These are phyloP conservation scores for Poa pratensis DNA, from an alignment of 176 grass and related monocot species.

Conservation along the genomic window DNA sequence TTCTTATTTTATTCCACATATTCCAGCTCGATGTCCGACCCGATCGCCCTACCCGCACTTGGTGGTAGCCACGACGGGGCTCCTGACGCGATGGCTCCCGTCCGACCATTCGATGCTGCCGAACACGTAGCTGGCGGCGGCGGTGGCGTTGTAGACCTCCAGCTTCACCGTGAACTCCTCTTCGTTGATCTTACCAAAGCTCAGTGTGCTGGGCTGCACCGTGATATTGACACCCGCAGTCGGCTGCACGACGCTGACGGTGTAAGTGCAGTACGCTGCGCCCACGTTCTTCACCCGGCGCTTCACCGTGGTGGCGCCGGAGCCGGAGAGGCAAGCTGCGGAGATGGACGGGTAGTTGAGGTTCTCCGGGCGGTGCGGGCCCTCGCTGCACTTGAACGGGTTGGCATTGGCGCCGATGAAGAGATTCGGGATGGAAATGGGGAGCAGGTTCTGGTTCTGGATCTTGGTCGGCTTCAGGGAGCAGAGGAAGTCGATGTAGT, in stretches of 20 bases:
- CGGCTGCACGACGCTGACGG: constrained; percentile 26
- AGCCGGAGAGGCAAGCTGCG: constrained; percentile 43
- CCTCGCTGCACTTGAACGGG: constrained; percentile 41
- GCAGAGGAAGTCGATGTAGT: constrained; percentile 75
- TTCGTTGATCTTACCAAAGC: constrained; percentile 38
- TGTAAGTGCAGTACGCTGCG: constrained; percentile 32
- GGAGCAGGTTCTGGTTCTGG: neutral
- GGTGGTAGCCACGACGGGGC: constrained; percentile 48
- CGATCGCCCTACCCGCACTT: constrained; percentile 18
- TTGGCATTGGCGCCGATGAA: constrained; percentile 8
- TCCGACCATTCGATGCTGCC: constrained; percentile 65
- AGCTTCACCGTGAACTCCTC: constrained; percentile 61
- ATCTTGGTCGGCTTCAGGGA: constrained; percentile 35
- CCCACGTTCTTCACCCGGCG: constrained; percentile 73
- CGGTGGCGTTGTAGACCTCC: neutral
- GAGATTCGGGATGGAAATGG: neutral
- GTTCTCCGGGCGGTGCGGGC: constrained; percentile 39
- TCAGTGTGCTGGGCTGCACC: constrained; percentile 47
- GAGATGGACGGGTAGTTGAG: constrained; percentile 82
- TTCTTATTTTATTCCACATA: neutral
- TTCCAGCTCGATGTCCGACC: neutral
- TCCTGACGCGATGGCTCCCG: constrained; percentile 48
- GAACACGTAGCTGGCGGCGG: constrained; percentile 37
- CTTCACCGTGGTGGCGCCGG: constrained; percentile 28
- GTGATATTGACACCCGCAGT: constrained; percentile 42